Evolutionary conservation across 1,284 basidiomycete genomes (phyloP).

Genomic region (Rhodotorula sp.): DNA sequence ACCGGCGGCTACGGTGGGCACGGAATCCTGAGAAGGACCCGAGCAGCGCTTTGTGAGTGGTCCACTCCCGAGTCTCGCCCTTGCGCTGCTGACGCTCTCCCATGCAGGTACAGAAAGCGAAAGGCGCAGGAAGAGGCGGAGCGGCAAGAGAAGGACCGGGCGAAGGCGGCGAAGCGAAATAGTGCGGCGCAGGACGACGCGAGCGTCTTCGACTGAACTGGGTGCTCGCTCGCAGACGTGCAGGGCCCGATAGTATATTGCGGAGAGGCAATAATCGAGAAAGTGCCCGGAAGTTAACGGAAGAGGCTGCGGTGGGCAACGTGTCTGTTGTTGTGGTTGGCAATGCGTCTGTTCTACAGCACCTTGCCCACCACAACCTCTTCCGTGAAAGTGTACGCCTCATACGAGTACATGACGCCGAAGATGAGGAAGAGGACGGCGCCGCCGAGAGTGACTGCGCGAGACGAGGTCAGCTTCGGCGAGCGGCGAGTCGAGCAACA

Average conservation of each 20-base stretch:
- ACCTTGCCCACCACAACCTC: background rate
- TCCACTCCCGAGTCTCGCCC: fast-evolving
- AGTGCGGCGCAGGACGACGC: conserved; percentile 11
- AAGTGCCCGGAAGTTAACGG: too few species aligned
- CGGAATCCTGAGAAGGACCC: conserved; percentile 91
- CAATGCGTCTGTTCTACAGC: background rate
- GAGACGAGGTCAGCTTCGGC: too few species aligned
- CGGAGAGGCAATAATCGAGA: too few species aligned
- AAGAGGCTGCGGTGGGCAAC: too few species aligned
- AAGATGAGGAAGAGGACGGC: conserved; percentile 80
- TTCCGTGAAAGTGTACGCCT: conserved; percentile 41
- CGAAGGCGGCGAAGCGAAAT: conserved; percentile 21
- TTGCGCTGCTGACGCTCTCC: too few species aligned
- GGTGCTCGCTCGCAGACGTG: background rate
- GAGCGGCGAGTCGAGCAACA: background rate
- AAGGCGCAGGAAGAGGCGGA: conserved; percentile 49
- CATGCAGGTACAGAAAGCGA: conserved; percentile 50
- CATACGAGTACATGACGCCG: conserved; percentile 52
- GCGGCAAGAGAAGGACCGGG: conserved; percentile 42
- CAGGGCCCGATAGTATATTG: too few species aligned
- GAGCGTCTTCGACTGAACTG: conserved; percentile 21
- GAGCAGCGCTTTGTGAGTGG: conserved; percentile 66
- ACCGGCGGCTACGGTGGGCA: conserved; percentile 75
- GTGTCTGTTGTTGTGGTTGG: too few species aligned
- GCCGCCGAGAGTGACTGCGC: conserved; percentile 76